Evolutionary conservation across 257 asterid species (phyloP).

Genomic region (Fraxinus americana): DNA sequence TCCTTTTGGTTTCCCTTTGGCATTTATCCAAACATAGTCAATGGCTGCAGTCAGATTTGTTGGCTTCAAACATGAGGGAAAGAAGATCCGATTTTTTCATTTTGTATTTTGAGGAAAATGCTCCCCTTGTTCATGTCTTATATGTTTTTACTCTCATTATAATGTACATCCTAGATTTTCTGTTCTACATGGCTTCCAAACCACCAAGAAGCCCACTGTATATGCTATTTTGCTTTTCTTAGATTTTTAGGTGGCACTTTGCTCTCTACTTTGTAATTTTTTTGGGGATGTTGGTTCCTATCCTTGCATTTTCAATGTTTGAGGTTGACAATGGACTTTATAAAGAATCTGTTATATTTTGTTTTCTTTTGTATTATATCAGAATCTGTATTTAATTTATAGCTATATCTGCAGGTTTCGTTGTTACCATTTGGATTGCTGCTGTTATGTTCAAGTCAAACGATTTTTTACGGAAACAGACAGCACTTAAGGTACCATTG

Average conservation of each 20-base stretch:
- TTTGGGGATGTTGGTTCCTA: not conserved
- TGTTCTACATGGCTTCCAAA: not conserved
- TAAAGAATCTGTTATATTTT: not conserved
- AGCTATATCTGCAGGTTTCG: slow-evolving; percentile 56
- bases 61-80: not conserved
- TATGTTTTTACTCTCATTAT: not conserved
- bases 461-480: slow-evolving; percentile 79
- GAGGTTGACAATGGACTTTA: not conserved
- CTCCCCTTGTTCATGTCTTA: not conserved
- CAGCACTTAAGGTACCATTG: slow-evolving; percentile 73
- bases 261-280: not conserved
- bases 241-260: not conserved
- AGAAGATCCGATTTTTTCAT: not conserved
- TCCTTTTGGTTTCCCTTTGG: not conserved
- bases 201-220: not conserved
- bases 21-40: not conserved
- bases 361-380: not conserved
- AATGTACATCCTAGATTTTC: not conserved
- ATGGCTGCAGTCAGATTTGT: not conserved
- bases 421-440: slow-evolving; percentile 76
- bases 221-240: not conserved
- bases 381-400: slow-evolving; percentile 17
- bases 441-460: slow-evolving; percentile 87
- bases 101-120: not conserved
- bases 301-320: not conserved